Percentiles rank a stretch among this genome's conserved stretches.
Evolutionary conservation across 352 stramenopile genomes (phyloP).

Genomic region (Thalassiosira mediterranea): DNA sequence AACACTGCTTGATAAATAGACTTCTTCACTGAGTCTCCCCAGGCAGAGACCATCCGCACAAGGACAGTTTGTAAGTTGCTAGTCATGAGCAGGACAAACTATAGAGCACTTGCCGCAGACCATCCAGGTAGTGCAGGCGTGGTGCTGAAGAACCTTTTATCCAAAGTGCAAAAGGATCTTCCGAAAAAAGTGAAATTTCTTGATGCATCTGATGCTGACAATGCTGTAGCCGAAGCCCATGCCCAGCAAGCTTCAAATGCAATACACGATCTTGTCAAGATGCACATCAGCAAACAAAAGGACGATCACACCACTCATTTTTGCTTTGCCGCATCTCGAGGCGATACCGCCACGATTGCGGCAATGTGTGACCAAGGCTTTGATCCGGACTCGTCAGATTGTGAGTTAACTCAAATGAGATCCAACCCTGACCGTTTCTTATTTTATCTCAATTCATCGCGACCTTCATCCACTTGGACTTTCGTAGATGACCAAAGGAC

Average conservation of each 20-base stretch:
- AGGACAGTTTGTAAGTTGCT: constrained; percentile 58
- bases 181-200: background rate
- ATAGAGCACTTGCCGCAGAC: constrained; percentile 47
- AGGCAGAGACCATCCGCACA: constrained; percentile 46
- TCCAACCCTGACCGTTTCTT: too few relatives aligned
- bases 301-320: constrained; percentile 63
- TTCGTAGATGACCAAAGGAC: constrained; percentile 40
- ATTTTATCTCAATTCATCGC: too few relatives aligned
- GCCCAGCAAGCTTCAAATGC: constrained; percentile 14
- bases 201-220: constrained; percentile 6
- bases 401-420: constrained; percentile 31
- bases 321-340: constrained; percentile 54
- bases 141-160: constrained; percentile 54
- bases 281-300: constrained; percentile 59
- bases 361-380: constrained; percentile 62
- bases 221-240: constrained; percentile 21
- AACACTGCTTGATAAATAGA: background rate
- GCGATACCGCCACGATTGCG: constrained; percentile 43
- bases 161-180: constrained; percentile 31
- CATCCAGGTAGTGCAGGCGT: constrained; percentile 42
- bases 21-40: constrained; percentile 63
- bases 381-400: constrained; percentile 55
- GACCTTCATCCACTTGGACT: too few relatives aligned
- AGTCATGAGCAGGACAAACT: constrained; percentile 35
- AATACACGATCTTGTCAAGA: constrained; percentile 49